Evolutionary conservation across 2,329 filamentous ascomycete species (phyloP).

Genomic region (Fusarium newnesense): DNA sequence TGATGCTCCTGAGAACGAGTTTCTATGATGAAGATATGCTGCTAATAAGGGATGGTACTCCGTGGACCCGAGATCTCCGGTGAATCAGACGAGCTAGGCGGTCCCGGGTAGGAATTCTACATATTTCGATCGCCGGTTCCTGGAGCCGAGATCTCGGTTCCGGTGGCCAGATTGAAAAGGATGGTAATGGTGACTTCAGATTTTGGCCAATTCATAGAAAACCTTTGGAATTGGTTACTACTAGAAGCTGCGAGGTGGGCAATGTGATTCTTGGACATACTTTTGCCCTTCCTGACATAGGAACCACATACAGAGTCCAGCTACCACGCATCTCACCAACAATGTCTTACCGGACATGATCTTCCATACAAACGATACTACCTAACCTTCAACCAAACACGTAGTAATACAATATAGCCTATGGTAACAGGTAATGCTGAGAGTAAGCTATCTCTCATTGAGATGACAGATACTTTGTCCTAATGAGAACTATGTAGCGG

Average conservation of each 20-base stretch:
- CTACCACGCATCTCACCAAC: neutral
- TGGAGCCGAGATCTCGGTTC: slow-evolving; percentile 29
- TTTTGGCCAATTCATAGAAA: neutral
- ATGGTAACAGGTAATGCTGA: neutral
- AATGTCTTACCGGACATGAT: slow-evolving; percentile 29
- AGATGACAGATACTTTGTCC: neutral
- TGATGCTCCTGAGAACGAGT: neutral
- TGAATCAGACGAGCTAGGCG: neutral
- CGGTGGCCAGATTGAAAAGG: neutral
- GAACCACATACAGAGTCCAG: neutral
- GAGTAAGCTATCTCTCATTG: neutral
- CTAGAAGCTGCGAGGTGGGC: neutral
- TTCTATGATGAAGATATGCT: neutral
- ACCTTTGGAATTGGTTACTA: neutral
- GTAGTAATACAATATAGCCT: neutral
- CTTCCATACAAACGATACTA: slow-evolving; percentile 18
- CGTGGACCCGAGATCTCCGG: neutral
- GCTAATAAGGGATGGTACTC: neutral
- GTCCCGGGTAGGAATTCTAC: slow-evolving; percentile 20
- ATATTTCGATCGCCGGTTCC: neutral
- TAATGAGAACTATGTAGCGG: neutral
- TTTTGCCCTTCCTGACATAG: neutral
- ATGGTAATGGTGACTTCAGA: neutral
- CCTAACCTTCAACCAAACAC: neutral
- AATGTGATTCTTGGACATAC: slow-evolving; percentile 2